phyloP scores from a whole-genome alignment of 257 asterid genomes.

The Ajuga chamaepitys region DNA sequence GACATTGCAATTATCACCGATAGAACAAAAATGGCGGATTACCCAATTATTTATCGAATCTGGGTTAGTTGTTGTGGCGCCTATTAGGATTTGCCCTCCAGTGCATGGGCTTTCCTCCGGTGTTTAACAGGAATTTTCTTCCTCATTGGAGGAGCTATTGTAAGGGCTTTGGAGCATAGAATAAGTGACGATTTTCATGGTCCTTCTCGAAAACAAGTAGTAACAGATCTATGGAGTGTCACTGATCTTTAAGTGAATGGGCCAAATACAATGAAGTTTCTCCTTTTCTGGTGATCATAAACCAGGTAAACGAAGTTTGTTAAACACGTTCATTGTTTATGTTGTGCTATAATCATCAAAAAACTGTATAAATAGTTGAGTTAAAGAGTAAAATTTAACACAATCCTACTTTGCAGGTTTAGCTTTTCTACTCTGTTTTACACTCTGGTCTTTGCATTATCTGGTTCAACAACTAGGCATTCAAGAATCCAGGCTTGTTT shows the following conservation, averaged over 20 bases:
- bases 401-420: constrained; percentile 28
- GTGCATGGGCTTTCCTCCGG: constrained; percentile 38
- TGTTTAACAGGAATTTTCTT: constrained; percentile 21
- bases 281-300: too few species aligned
- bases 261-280: too few species aligned
- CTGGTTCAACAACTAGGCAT: constrained; percentile 41
- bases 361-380: too few species aligned
- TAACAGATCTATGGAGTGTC: constrained; percentile 33
- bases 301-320: too few species aligned
- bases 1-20: constrained; percentile 24
- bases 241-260: too few species aligned
- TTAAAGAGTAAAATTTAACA: background rate
- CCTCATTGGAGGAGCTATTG: constrained; percentile 26
- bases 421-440: constrained; percentile 37
- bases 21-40: constrained; percentile 21
- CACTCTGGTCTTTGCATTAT: constrained; percentile 12
- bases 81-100: constrained; percentile 18
- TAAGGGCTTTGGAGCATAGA: constrained; percentile 43
- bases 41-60: constrained; percentile 28
- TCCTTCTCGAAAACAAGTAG: constrained; percentile 32
- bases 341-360: too few species aligned
- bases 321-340: too few species aligned
- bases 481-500: constrained; percentile 41
- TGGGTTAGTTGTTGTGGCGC: constrained; percentile 40
- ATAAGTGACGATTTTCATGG: constrained; percentile 42